Percentiles rank a stretch among this genome's conserved stretches.
phyloP scores from a whole-genome alignment of 306 rosid genomes.

The Carpinus fangiana region DNA sequence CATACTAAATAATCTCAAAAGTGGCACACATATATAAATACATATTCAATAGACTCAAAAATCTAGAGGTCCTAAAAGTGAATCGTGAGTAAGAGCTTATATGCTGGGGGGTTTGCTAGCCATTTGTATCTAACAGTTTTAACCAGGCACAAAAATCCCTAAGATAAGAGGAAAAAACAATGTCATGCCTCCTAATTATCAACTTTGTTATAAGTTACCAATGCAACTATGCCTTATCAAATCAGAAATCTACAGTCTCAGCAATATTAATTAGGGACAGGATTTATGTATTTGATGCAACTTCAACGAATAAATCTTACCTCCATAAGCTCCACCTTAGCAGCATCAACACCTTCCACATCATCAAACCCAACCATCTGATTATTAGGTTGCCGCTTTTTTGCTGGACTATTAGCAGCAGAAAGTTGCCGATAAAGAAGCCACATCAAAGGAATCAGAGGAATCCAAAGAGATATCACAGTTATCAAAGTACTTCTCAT shows the following conservation, averaged over 20 bases:
- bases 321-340: conserved; percentile 96
- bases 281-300: background rate
- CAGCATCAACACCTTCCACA: conserved; percentile 93
- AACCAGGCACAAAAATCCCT: background rate
- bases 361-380: conserved; percentile 86
- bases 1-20: no score
- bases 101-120: no score
- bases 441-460: conserved; percentile 96
- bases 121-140: background rate
- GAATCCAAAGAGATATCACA: conserved; percentile 81
- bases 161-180: no score
- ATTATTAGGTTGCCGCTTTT: conserved; percentile 60
- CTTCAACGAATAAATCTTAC: conserved; percentile 40
- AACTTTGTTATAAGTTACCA: background rate
- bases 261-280: background rate
- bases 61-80: background rate
- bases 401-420: conserved; percentile 85
- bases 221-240: background rate
- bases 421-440: conserved; percentile 90
- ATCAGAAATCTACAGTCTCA: background rate
- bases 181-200: no score
- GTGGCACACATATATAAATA: no score
- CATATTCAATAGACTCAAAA: no score
- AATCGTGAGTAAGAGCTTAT: background rate
- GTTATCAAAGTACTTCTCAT: conserved; percentile 81